These are phyloP conservation scores for Globisporangium acanthophoron DNA, from an alignment of 352 stramenopile species.

Conservation along the genomic window DNA sequence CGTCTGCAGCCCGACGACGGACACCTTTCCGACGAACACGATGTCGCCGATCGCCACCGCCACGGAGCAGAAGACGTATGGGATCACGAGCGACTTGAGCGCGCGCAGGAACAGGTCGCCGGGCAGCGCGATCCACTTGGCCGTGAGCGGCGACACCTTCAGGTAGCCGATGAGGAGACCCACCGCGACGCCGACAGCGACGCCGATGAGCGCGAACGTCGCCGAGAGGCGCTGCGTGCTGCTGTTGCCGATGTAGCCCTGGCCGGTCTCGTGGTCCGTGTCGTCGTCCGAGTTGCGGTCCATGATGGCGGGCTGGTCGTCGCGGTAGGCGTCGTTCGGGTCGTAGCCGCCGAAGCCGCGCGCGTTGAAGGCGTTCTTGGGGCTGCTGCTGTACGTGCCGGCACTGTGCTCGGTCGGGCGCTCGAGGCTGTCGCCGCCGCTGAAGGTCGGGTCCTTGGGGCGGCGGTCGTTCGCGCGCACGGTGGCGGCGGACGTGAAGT, in stretches of 20 bases:
- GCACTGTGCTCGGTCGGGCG: conserved; percentile 6
- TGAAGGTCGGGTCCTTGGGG: too few species aligned
- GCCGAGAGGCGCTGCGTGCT: conserved; percentile 48
- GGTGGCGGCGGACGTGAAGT: conserved; percentile 10
- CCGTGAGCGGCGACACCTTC: conserved; percentile 32
- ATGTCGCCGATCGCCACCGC: conserved; percentile 72
- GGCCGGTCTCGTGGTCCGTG: neutral
- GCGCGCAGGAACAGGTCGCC: conserved; percentile 73
- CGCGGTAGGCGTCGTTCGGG: conserved; percentile 6
- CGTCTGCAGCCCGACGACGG: conserved; percentile 59
- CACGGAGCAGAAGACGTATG: conserved; percentile 79
- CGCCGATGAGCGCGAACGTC: conserved; percentile 43
- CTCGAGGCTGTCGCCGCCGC: neutral
- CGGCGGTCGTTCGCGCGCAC: neutral
- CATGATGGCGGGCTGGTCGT: conserved; percentile 10
- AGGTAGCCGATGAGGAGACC: conserved; percentile 42
- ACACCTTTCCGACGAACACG: conserved; percentile 69
- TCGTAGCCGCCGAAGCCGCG: conserved; percentile 2
- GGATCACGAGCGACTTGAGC: conserved; percentile 71
- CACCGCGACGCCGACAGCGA: conserved; percentile 38
- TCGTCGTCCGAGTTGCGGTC: conserved; percentile 8
- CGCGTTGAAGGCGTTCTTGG: conserved; percentile 44
- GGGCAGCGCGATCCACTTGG: conserved; percentile 59
- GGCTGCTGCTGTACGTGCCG: conserved; percentile 18
- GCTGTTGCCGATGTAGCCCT: conserved; percentile 9